Base-by-base conservation (phyloP, 2,329 filamentous ascomycete genomes). In the Colletotrichum sansevieriae region DNA sequence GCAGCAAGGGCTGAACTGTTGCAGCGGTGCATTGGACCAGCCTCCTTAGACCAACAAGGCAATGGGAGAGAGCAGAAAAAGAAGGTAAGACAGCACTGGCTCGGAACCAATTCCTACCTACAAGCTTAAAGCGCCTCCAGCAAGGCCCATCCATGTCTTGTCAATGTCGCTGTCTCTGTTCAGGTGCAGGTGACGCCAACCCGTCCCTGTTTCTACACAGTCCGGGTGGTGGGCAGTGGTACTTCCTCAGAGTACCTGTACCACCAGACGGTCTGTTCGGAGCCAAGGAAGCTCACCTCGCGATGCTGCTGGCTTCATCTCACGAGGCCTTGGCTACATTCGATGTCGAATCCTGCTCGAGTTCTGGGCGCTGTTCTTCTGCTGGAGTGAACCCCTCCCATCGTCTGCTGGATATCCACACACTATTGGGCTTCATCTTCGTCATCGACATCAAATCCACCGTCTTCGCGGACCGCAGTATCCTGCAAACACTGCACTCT, bases 71-170 rank as follows among this genome's bases (percentile, higher is more conserved):
- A 41, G n/a, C 29, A 47, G 43, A 29, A 41, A 20, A 20, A 33
- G 15, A 11, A 52, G 6, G 2, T 25, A 25, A 47, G 39, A 59
- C 25, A 47, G 47, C 15, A 9, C 33, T 22, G 11, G 25, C 15
- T 18, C 59, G 49, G 59, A 55, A 37, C n/a, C 22, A 55, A 18
- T 10, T 22, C 49, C 46, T 29, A 29, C 10, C 8, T 52, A 35
- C 61, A 49, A 63, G 61, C 52, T 63, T 47, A 33, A 63, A 63
- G 29, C 52, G 61, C 41, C 61, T 47, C 43, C 51, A 13, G 39
- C 35, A 22, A 49, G 12, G n/a, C 33, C 61, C 20, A 46, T 60
- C 61, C 20, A 46, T 60, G 18, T 57, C 41, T 56, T 51, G 25
- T 39, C 44, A 54, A 33, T 15, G 49, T 29, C 49, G 29, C 15